These are phyloP conservation scores for Antitrichia curtipendula DNA, from an alignment of 225 moss, liverwort and hornwort genomes.

Conservation along the genomic window DNA sequence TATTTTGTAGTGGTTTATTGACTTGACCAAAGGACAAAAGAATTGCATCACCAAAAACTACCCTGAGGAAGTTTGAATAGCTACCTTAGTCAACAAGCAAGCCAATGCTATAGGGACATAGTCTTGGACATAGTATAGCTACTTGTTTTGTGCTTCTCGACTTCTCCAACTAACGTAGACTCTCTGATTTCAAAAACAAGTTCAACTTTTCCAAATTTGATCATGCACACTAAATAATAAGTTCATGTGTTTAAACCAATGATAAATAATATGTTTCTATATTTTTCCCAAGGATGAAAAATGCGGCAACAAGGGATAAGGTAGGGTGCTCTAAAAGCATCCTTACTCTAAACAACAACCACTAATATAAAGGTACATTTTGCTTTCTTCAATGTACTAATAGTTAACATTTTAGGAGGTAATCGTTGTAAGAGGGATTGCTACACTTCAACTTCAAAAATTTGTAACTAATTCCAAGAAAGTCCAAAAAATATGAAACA, in stretches of 20 bases:
- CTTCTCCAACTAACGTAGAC: no score
- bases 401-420: rapidly evolving
- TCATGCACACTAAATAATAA: not conserved
- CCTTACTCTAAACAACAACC: not conserved
- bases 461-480: not conserved
- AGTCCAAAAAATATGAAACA: not conserved
- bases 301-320: rapidly evolving
- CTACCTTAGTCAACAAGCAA: not conserved
- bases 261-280: not conserved
- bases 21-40: rapidly evolving
- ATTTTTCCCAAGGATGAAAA: not conserved
- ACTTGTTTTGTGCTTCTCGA: no score
- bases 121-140: no score
- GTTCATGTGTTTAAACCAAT: not conserved
- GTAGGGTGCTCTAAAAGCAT: not conserved
- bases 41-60: not conserved
- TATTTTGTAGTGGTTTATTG: not conserved
- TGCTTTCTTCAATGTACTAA: not conserved
- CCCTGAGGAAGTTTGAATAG: rapidly evolving
- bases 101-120: no score
- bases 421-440: rapidly evolving
- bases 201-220: not conserved
- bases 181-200: not conserved
- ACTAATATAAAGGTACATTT: not conserved
- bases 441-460: not conserved